Base-by-base conservation (phyloP, 2,329 filamentous ascomycete species). In the Penicillium hesseltinei region DNA sequence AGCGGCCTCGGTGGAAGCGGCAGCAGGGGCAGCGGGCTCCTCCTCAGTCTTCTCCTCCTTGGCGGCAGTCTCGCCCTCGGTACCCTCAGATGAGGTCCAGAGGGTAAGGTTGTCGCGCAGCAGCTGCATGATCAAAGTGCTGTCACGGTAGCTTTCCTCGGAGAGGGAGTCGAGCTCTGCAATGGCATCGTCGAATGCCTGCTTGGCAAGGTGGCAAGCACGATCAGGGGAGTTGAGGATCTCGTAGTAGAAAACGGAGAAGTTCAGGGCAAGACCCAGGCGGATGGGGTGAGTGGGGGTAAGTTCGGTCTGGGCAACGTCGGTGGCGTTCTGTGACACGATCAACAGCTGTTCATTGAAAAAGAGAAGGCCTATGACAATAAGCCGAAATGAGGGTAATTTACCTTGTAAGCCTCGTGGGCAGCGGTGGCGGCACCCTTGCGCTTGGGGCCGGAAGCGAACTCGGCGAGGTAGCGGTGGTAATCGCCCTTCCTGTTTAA, bases 221-320 rank as follows among this genome's bases (percentile, higher is more conserved):
- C 90, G 91, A 80, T 97, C 92, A 73, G 92, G 93, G 36, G 92
- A 95, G 88, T 97, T 97, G 76, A 97, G 84, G 77, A 97, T 97
- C 86, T 97, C 94, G 81, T 97, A 96, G 87, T 96, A 96, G 85
- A 97, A 97, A 73, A 97, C 93, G 65, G 92, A 97, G 87, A 97
- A 97, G 89, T 97, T 97, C 70, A 97, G 88, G 69, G 93, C 93
- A 73, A 97, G 89, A 78, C 93, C 93, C 66, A 97, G 91, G 73
- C 93, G 92, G 82, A 97, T 97, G 71, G 93, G 93, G 85, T 97
- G 93, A 62, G 94, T 97, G 63, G 93, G 93, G 63, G 93, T 93
- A 70, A 97, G 88, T 81, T 97, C 93, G 67, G 91, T 96, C 84
- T 97, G 93, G 70, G 94, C 94, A 74, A 97, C 93, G 73, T 97